phyloP scores from a whole-genome alignment of 768 basidiomycete species.

The Pleurotus tuber-regium region DNA sequence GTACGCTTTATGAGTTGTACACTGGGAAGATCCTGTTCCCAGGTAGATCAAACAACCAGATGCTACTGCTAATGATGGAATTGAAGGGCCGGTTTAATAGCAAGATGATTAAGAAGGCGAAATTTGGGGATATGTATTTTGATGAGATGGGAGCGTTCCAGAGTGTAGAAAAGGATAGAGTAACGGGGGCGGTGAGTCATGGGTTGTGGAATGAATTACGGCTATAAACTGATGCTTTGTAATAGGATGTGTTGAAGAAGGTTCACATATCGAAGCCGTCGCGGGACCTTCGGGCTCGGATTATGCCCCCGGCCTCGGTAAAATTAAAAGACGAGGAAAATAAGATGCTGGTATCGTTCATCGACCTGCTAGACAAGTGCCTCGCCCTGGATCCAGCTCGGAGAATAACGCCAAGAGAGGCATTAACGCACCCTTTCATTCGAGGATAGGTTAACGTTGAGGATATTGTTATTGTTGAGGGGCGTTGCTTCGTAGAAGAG shows the following conservation, averaged over 20 bases:
- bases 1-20: slow-evolving; percentile 94
- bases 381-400: slow-evolving; percentile 82
- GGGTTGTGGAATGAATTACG: slow-evolving; percentile 9
- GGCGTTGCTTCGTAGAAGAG: too few relatives aligned
- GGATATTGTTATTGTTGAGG: background rate
- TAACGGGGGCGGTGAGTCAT: slow-evolving; percentile 72
- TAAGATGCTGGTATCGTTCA: slow-evolving; percentile 73
- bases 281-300: slow-evolving; percentile 75
- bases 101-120: slow-evolving; percentile 92
- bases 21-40: slow-evolving; percentile 98
- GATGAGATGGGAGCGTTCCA: slow-evolving; percentile 89
- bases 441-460: slow-evolving; percentile 35
- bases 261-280: slow-evolving; percentile 82
- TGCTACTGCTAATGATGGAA: slow-evolving; percentile 98
- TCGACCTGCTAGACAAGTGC: slow-evolving; percentile 92
- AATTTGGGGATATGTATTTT: slow-evolving; percentile 91
- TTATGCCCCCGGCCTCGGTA: slow-evolving; percentile 76
- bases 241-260: slow-evolving; percentile 78
- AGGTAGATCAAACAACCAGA: slow-evolving; percentile 95
- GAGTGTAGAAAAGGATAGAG: slow-evolving; percentile 79
- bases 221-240: slow-evolving; percentile 18
- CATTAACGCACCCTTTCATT: slow-evolving; percentile 84
- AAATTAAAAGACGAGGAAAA: slow-evolving; percentile 89
- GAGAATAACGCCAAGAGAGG: slow-evolving; percentile 88
- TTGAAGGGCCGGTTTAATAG: slow-evolving; percentile 90